A percentile compares a stretch with the other conserved stretches of the same genome.
Conservation (phyloP, 2,329 filamentous ascomycete species). For the Cordyceps sp. region DNA sequence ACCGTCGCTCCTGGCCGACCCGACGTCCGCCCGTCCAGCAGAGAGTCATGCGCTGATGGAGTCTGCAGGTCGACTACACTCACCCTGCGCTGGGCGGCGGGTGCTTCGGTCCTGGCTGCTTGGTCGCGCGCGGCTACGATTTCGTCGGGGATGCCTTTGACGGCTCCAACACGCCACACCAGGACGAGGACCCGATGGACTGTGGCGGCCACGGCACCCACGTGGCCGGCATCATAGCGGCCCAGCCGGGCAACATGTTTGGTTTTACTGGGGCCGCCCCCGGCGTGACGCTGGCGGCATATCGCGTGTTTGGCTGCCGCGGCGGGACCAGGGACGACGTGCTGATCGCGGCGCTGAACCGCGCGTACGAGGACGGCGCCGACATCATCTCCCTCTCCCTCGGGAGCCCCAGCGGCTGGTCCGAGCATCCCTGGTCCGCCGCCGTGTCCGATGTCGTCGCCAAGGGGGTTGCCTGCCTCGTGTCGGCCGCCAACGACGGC, state of each 20-base stretch:
- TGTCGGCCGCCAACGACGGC: slow-evolving; percentile 27
- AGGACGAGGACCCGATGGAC: slow-evolving; percentile 21
- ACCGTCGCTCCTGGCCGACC: too few species aligned
- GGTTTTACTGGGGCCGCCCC: slow-evolving; percentile 22
- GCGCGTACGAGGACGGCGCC: slow-evolving; percentile 27
- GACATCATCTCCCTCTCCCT: slow-evolving; percentile 40
- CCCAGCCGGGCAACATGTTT: slow-evolving; percentile 14
- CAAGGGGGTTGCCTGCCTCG: slow-evolving; percentile 32
- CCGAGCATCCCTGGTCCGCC: slow-evolving; percentile 31
- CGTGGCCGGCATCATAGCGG: slow-evolving; percentile 27
- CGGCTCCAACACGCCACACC: slow-evolving; percentile 11
- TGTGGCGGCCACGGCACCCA: slow-evolving; percentile 26
- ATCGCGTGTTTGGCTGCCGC: slow-evolving; percentile 19
- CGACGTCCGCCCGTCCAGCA: too few species aligned
- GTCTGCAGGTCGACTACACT: too few species aligned
- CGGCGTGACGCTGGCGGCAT: slow-evolving; percentile 19
- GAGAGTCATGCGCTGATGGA: too few species aligned
- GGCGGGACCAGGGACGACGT: slow-evolving; percentile 17
- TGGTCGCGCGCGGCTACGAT: slow-evolving; percentile 25
- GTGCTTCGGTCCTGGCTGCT: too few species aligned
- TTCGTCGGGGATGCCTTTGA: slow-evolving; percentile 21
- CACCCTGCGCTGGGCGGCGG: too few species aligned
- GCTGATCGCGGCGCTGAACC: slow-evolving; percentile 19
- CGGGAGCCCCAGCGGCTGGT: slow-evolving; percentile 31
- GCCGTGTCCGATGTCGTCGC: slow-evolving; percentile 34